These are phyloP conservation scores for Tolypocladium cylindrosporum DNA, from an alignment of 2,329 filamentous ascomycete species.

Conservation along the genomic window DNA sequence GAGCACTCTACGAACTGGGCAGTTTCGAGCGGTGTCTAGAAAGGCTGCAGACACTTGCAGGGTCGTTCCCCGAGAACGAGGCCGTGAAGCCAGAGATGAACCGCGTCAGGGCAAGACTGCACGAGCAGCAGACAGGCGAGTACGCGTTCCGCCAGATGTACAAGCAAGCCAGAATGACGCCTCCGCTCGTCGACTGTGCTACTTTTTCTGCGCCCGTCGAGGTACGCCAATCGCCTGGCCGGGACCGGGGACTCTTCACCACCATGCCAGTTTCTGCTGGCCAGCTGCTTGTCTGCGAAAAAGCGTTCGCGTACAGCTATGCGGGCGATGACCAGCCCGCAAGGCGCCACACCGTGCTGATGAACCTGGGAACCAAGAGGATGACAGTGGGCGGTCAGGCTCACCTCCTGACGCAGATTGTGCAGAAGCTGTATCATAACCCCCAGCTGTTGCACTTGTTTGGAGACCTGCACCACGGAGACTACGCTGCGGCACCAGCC, in stretches of 20 bases:
- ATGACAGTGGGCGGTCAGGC: constrained; percentile 26
- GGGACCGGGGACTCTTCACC: constrained; percentile 41
- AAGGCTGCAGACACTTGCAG: constrained; percentile 20
- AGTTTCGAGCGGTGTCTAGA: constrained; percentile 25
- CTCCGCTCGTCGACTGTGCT: constrained; percentile 30
- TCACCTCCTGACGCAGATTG: constrained; percentile 26
- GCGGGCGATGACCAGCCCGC: constrained; percentile 10
- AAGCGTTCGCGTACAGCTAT: constrained; percentile 37
- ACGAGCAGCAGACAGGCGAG: constrained; percentile 26
- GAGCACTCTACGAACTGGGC: constrained; percentile 31
- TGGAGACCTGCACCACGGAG: constrained; percentile 26
- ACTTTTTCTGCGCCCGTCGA: constrained; percentile 32
- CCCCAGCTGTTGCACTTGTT: constrained; percentile 22
- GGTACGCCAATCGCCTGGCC: constrained; percentile 26
- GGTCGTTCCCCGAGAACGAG: constrained; percentile 22
- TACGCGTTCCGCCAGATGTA: constrained; percentile 22
- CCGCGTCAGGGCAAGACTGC: constrained; percentile 18
- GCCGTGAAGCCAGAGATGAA: constrained; percentile 17
- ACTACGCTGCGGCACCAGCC: constrained; percentile 21
- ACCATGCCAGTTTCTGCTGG: constrained; percentile 35
- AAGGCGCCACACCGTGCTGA: constrained; percentile 13
- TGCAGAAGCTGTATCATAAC: constrained; percentile 35
- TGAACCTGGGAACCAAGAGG: constrained; percentile 12
- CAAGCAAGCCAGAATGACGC: too few relatives aligned
- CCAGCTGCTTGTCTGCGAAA: constrained; percentile 45